Conservation (phyloP, 495 filamentous ascomycete genomes). For the Thermochaetoides thermophila region DNA sequence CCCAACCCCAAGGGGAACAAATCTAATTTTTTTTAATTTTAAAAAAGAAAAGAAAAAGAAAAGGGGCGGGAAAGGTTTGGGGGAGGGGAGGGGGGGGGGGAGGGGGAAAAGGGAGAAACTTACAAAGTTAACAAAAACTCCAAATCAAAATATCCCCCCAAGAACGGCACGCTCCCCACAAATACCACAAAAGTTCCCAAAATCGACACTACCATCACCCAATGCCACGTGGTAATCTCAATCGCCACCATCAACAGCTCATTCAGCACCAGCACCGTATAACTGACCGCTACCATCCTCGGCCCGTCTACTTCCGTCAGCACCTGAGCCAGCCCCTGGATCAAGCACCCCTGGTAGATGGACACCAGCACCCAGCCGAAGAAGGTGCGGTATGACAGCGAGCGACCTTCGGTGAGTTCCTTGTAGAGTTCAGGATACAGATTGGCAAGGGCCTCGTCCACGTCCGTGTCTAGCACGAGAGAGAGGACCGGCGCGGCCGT, state of each 20-base stretch:
- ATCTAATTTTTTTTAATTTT: no score
- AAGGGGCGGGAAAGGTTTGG: no score
- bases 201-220: conserved; percentile 74
- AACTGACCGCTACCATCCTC: conserved; percentile 78
- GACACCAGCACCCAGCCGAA: conserved; percentile 94
- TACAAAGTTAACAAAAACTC: conserved; percentile 54
- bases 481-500: conserved; percentile 91
- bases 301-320: conserved; percentile 56
- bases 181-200: conserved; percentile 69
- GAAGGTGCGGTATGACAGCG: conserved; percentile 82
- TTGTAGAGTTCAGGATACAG: conserved; percentile 97
- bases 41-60: no score
- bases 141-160: conserved; percentile 84
- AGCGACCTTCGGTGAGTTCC: conserved; percentile 72
- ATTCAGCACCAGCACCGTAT: conserved; percentile 83
- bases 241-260: conserved; percentile 95
- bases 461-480: conserved; percentile 89
- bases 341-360: conserved; percentile 87
- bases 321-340: conserved; percentile 83
- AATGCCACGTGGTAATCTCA: conserved; percentile 94
- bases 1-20: no score
- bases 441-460: conserved; percentile 82
- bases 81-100: no score
- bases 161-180: conserved; percentile 69
- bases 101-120: no score